Evolutionary conservation across 176 grass and related monocot genomes (phyloP).

Genomic region (Cenchrus fungigraminus): DNA sequence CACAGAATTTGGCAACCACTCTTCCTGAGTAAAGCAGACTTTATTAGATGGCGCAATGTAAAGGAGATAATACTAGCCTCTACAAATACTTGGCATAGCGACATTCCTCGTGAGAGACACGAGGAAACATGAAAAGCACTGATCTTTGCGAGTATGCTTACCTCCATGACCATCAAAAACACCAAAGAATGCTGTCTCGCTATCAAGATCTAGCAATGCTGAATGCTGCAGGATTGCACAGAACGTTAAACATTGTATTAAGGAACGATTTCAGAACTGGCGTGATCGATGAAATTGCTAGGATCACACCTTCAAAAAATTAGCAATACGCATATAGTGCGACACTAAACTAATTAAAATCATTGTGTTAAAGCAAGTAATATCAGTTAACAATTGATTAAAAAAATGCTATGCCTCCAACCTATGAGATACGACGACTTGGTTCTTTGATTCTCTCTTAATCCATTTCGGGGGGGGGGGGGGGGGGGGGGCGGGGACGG

Average conservation of each 20-base stretch:
- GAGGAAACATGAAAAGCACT: conserved; percentile 32
- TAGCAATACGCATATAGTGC: conserved; percentile 17
- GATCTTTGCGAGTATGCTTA: conserved; percentile 40
- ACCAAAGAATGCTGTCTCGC: conserved; percentile 84
- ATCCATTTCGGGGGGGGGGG: not conserved
- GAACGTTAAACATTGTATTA: conserved; percentile 24
- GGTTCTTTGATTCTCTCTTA: not conserved
- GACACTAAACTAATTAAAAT: conserved; percentile 27
- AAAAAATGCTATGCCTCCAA: conserved; percentile 18
- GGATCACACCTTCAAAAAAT: conserved; percentile 16
- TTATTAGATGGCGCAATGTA: conserved; percentile 19
- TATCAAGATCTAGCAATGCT: conserved; percentile 83
- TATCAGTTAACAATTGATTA: not conserved
- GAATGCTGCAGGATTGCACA: conserved; percentile 70
- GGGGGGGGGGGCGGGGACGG: not conserved
- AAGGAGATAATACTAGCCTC: conserved; percentile 1
- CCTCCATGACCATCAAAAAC: conserved; percentile 99
- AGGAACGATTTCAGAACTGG: conserved; percentile 19
- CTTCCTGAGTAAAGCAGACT: conserved; percentile 63
- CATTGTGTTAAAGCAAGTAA: conserved; percentile 21
- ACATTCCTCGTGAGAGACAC: not conserved
- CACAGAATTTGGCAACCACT: conserved; percentile 97
- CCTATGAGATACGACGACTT: not conserved
- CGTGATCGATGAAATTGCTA: conserved; percentile 26
- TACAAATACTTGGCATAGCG: not conserved